phyloP scores from a whole-genome alignment of 768 basidiomycete genomes.

The Postia placenta region DNA sequence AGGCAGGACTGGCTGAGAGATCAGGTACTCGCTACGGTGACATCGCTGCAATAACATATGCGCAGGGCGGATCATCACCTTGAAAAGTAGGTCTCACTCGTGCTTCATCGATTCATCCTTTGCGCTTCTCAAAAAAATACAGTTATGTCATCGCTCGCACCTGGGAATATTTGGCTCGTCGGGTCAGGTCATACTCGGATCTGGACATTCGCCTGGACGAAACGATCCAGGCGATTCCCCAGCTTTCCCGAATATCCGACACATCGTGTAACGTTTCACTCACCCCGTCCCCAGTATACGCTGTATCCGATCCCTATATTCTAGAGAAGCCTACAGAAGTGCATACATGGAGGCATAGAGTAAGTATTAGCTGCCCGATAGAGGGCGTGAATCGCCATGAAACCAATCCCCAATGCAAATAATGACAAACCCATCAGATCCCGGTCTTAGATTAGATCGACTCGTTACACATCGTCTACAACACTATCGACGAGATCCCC shows the following conservation, averaged over 20 bases:
- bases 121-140: neutral
- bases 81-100: neutral
- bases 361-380: too few relatives aligned
- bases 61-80: neutral
- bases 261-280: too few relatives aligned
- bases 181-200: conserved; percentile 16
- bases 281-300: too few relatives aligned
- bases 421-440: too few relatives aligned
- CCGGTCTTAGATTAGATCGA: too few relatives aligned
- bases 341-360: too few relatives aligned
- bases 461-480: too few relatives aligned
- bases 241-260: conserved; percentile 16
- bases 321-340: too few relatives aligned
- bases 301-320: too few relatives aligned
- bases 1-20: conserved; percentile 5
- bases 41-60: conserved; percentile 12
- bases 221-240: conserved; percentile 15
- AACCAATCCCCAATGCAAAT: too few relatives aligned
- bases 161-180: conserved; percentile 24
- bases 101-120: neutral
- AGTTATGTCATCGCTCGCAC: conserved; percentile 12
- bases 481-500: conserved; percentile 24
- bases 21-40: conserved; percentile 15
- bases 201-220: conserved; percentile 19
- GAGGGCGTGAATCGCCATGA: too few relatives aligned